Evolutionary conservation across 2,329 filamentous ascomycete genomes (phyloP).

Genomic region (Fusarium burgessii): DNA sequence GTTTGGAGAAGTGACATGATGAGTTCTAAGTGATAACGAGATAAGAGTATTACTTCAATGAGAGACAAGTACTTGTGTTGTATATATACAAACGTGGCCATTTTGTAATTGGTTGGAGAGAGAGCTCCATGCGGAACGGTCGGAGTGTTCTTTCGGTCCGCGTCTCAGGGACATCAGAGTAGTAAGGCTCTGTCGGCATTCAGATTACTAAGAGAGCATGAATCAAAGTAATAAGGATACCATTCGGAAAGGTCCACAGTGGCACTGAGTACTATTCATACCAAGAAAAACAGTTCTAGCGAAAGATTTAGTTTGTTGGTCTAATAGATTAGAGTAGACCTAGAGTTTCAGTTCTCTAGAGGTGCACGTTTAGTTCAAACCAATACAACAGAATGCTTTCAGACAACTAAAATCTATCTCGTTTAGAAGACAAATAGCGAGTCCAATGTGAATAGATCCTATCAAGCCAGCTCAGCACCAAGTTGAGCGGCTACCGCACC

Average conservation of each 20-base stretch:
- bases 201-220: too few species aligned
- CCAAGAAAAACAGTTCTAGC: too few species aligned
- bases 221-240: too few species aligned
- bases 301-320: too few species aligned
- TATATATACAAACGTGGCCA: not conserved
- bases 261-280: too few species aligned
- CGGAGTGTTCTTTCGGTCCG: not conserved
- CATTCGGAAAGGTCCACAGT: fast-evolving
- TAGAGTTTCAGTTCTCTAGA: too few species aligned
- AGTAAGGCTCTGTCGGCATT: not conserved
- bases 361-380: too few species aligned
- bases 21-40: not conserved
- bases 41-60: not conserved
- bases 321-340: too few species aligned
- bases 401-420: too few species aligned
- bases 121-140: not conserved
- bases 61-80: not conserved
- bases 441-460: not conserved
- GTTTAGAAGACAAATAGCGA: not conserved
- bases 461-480: not conserved
- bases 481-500: not conserved
- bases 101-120: not conserved
- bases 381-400: too few species aligned
- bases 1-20: not conserved
- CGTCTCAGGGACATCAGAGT: not conserved